A percentile compares a stretch with the other conserved stretches of the same genome.
Evolutionary conservation across 371 early-diverging fungal species (phyloP).

Genomic region (Apophysomyces ossiformis): DNA sequence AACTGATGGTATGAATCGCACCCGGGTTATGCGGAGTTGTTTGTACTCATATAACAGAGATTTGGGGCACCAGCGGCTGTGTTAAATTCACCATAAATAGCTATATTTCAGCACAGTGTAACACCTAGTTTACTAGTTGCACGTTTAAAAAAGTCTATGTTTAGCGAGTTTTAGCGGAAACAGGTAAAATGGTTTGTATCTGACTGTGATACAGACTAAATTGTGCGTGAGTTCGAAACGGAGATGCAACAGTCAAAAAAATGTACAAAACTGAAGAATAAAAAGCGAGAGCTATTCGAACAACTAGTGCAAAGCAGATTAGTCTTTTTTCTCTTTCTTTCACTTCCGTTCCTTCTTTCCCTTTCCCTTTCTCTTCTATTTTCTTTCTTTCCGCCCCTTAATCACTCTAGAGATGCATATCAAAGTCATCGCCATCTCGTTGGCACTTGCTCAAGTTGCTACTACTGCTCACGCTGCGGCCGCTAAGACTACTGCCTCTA

Average conservation of each 20-base stretch:
- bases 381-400: conserved; percentile 10
- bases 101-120: conserved; percentile 10
- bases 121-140: neutral
- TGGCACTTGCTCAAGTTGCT: conserved; percentile 24
- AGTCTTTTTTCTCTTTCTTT: conserved; percentile 14
- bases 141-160: conserved; percentile 3
- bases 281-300: neutral
- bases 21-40: conserved; percentile 9
- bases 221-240: neutral
- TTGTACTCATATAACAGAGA: neutral
- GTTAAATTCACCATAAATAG: conserved; percentile 11
- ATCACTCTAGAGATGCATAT: conserved; percentile 26
- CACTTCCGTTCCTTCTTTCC: conserved; percentile 14
- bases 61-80: conserved; percentile 10
- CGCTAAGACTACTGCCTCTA: conserved; percentile 17
- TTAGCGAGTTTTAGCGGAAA: conserved; percentile 5
- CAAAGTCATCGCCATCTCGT: conserved; percentile 31
- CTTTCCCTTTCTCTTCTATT: neutral
- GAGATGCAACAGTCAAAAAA: conserved; percentile 10
- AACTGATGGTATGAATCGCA: neutral
- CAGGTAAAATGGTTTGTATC: neutral
- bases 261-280: neutral
- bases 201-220: conserved; percentile 3
- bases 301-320: neutral
- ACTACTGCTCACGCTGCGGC: conserved; percentile 11